Conservation (phyloP, 441 rosid genomes). For the Populus hybrid region DNA sequence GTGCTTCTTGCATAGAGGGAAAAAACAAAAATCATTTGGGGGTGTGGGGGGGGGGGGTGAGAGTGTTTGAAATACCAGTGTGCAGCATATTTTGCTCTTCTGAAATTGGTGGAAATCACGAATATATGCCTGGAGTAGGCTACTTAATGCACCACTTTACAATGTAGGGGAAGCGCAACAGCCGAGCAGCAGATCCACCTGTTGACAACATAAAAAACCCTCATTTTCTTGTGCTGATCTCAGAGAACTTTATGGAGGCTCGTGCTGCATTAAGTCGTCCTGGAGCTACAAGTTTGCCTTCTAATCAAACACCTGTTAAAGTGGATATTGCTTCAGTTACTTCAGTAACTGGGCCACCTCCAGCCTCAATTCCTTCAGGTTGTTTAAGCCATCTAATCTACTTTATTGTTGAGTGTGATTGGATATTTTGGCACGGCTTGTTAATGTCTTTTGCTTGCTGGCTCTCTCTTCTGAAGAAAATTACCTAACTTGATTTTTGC, state of each 20-base stretch:
- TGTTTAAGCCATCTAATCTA: slow-evolving; percentile 19
- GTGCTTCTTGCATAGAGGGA: background rate
- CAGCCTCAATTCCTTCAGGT: slow-evolving; percentile 69
- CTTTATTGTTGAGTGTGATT: background rate
- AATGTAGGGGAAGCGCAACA: slow-evolving; percentile 74
- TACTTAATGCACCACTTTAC: slow-evolving; percentile 16
- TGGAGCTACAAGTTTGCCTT: slow-evolving; percentile 58
- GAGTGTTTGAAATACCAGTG: background rate
- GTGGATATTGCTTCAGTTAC: slow-evolving; percentile 69
- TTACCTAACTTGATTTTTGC: background rate
- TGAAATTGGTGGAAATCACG: background rate
- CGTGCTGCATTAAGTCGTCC: slow-evolving; percentile 77
- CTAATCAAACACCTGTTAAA: slow-evolving; percentile 75
- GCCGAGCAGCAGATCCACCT: slow-evolving; percentile 61
- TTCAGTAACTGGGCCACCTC: slow-evolving; percentile 64
- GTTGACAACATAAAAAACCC: slow-evolving; percentile 67
- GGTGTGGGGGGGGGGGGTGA: background rate
- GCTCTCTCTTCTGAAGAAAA: background rate
- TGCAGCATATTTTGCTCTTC: background rate
- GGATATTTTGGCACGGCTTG: slow-evolving; percentile 6
- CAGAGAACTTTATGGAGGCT: slow-evolving; percentile 92
- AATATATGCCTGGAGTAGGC: slow-evolving; percentile 6
- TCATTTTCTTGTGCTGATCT: slow-evolving; percentile 76
- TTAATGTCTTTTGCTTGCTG: background rate
- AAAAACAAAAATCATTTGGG: background rate